A percentile compares a stretch with the other conserved stretches of the same genome.
These are phyloP conservation scores for Hibiscus trionum DNA, from an alignment of 345 rosid species.

Conservation along the genomic window DNA sequence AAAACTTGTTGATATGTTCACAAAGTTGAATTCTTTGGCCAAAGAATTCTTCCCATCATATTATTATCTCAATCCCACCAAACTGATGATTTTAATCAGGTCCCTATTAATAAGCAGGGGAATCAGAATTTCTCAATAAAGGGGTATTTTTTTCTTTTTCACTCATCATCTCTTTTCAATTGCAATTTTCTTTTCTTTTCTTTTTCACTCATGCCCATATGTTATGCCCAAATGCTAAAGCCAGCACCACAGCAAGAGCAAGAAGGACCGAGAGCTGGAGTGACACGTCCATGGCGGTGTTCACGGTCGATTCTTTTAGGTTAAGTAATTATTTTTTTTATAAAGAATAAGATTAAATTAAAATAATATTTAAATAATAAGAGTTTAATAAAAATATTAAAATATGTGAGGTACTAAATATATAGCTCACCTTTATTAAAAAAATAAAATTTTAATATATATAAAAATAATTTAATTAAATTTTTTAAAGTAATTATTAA, in stretches of 20 bases:
- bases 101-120: slow-evolving; percentile 20
- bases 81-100: slow-evolving; percentile 23
- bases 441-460: no score
- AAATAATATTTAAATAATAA: no score
- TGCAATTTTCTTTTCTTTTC: background rate
- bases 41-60: slow-evolving; percentile 78
- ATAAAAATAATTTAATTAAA: no score
- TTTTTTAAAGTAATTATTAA: no score
- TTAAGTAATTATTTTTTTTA: no score
- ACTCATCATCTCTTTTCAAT: slow-evolving; percentile 8
- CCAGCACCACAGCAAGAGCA: slow-evolving; percentile 34
- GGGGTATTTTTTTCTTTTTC: slow-evolving; percentile 24
- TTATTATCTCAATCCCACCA: slow-evolving; percentile 21
- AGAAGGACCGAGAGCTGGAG: slow-evolving; percentile 50
- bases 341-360: no score
- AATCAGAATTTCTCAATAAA: slow-evolving; percentile 21
- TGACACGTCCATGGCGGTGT: slow-evolving; percentile 34
- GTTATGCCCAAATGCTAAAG: slow-evolving; percentile 45
- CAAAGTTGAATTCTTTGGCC: slow-evolving; percentile 77
- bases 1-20: slow-evolving; percentile 71
- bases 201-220: slow-evolving; percentile 41
- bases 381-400: no score
- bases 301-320: no score
- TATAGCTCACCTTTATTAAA: no score
- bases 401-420: no score